A percentile compares a stretch with the other conserved stretches of the same genome.
phyloP scores from a whole-genome alignment of 805 yeast genomes.

The Hanseniaspora taiwanica region DNA sequence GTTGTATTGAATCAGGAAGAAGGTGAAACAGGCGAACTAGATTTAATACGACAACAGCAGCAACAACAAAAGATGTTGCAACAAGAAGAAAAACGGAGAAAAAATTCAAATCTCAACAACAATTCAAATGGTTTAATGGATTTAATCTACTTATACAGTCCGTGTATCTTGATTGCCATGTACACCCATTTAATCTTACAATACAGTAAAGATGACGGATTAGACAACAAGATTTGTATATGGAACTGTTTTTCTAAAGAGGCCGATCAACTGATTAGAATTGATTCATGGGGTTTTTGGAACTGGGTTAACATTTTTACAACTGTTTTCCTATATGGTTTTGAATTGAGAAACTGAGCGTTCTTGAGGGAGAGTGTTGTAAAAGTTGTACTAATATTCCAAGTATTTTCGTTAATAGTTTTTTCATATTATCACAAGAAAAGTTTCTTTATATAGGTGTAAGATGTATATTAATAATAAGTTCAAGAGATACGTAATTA shows the following conservation, averaged over 20 bases:
- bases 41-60: not conserved
- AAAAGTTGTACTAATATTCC: too few species aligned
- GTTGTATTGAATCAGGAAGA: conserved; percentile 14
- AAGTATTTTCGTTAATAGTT: too few species aligned
- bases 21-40: conserved; percentile 9
- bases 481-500: too few species aligned
- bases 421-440: too few species aligned
- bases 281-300: conserved; percentile 91
- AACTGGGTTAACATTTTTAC: conserved; percentile 87
- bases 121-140: conserved; percentile 23
- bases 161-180: conserved; percentile 87
- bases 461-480: too few species aligned
- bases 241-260: conserved; percentile 32
- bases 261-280: conserved; percentile 17
- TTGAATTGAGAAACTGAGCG: conserved; percentile 37
- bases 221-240: conserved; percentile 25
- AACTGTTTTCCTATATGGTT: conserved; percentile 63
- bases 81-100: not conserved
- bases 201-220: conserved; percentile 61
- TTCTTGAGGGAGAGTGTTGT: not conserved
- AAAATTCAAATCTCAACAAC: not conserved
- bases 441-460: too few species aligned
- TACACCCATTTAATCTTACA: conserved; percentile 90
- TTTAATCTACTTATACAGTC: conserved; percentile 75
- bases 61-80: conserved; percentile 1